phyloP scores from a whole-genome alignment of 805 yeast species.

The Aciculoconidium aculeatum region DNA sequence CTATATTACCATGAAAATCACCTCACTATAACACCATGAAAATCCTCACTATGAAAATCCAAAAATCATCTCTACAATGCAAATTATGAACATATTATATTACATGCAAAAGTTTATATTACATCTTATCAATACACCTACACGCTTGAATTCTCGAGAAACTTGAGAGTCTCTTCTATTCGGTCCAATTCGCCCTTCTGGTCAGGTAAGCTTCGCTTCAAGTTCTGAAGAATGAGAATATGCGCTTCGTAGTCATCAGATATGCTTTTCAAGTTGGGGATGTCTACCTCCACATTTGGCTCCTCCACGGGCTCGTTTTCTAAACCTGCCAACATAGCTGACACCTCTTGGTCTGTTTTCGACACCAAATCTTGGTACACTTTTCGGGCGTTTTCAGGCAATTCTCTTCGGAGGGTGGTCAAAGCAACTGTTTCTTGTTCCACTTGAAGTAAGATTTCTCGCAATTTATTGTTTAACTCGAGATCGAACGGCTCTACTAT shows the following conservation, averaged over 20 bases:
- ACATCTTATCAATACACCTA: too few relatives aligned
- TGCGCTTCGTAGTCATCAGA: conserved; percentile 21
- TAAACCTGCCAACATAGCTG: conserved; percentile 19
- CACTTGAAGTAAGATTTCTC: conserved; percentile 51
- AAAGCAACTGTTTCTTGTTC: conserved; percentile 58
- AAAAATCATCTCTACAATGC: too few relatives aligned
- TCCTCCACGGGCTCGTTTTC: conserved; percentile 9
- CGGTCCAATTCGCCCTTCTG: conserved; percentile 29
- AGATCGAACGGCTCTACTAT: conserved; percentile 68
- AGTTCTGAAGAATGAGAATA: conserved; percentile 23
- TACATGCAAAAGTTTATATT: too few relatives aligned
- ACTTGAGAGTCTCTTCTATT: conserved; percentile 23
- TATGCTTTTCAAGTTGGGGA: conserved; percentile 13
- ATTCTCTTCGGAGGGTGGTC: conserved; percentile 47
- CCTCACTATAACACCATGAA: too few relatives aligned
- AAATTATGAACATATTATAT: too few relatives aligned
- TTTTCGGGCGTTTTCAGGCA: conserved; percentile 39
- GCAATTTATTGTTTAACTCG: conserved; percentile 52
- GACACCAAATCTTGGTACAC: conserved; percentile 30
- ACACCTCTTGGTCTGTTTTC: conserved; percentile 26
- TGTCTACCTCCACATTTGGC: conserved; percentile 5
- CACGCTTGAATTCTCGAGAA: conserved; percentile 23
- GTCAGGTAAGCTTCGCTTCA: conserved; percentile 33
- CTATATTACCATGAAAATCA: too few relatives aligned
- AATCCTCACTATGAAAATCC: too few relatives aligned